A percentile compares a stretch with the other conserved stretches of the same genome.
phyloP scores from a whole-genome alignment of 352 stramenopile genomes.

The Phytophthora citrophthora region DNA sequence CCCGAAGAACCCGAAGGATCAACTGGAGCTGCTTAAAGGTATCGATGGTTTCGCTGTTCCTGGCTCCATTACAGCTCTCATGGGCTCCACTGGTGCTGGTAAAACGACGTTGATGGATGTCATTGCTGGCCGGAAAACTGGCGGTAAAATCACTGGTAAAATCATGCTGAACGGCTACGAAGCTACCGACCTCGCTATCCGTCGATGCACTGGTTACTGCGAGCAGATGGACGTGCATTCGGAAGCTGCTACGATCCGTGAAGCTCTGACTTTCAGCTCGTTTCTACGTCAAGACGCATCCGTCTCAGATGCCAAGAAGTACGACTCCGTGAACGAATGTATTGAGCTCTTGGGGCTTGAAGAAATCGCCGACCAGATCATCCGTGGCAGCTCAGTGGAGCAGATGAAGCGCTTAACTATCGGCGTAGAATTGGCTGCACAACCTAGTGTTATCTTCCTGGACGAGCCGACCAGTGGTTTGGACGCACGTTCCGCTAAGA shows the following conservation, averaged over 20 bases:
- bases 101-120: constrained; percentile 10
- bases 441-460: constrained; percentile 10
- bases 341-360: constrained; percentile 8
- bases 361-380: constrained; percentile 9
- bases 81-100: constrained; percentile 8
- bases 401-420: constrained; percentile 17
- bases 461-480: constrained; percentile 5
- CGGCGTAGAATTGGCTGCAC: constrained; percentile 8
- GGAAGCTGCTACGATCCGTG: constrained; percentile 5
- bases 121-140: constrained; percentile 6
- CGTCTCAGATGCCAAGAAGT: constrained; percentile 7
- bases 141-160: constrained; percentile 3
- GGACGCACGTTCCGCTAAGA: constrained; percentile 3
- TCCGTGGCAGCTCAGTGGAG: constrained; percentile 13
- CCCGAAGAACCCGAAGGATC: constrained; percentile 22
- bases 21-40: constrained; percentile 39
- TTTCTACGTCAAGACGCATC: constrained; percentile 3
- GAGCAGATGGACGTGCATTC: constrained; percentile 7
- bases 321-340: constrained; percentile 7
- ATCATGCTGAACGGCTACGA: constrained; percentile 10
- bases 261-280: constrained; percentile 5
- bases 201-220: constrained; percentile 3
- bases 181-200: constrained; percentile 1
- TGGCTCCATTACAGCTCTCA: constrained; percentile 7
- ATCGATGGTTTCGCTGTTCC: constrained; percentile 7